Evolutionary conservation across 2,329 filamentous ascomycete genomes (phyloP), one percentile per base, ranked within the genome.

Genomic region (Pseudogymnoascus sp.): DNA sequence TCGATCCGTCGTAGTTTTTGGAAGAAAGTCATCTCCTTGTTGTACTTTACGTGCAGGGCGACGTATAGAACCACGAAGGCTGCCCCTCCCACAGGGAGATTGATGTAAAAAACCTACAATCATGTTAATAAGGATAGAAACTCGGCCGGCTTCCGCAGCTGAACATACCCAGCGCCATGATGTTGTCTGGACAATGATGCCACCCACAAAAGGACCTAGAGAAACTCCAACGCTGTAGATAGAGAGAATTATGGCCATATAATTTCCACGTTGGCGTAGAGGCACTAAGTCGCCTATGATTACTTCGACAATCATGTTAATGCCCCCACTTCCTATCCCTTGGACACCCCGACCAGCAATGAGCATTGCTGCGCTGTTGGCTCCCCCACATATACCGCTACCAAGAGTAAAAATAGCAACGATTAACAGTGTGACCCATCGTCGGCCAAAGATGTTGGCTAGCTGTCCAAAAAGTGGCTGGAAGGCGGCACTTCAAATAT

Each of bases 331-430:
- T 0, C 80, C 81, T 1, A 81, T 68, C 0, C 85, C 84, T 63
- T 87, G 83, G 1, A 87, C 70, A 0, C 77, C 77, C 0, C 83
- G 76, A n/a, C 82, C 82, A 3, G 75, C 77, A 12, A 88, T 83
- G 1, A 89, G 73, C 69, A 79, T 78, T 0, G 66, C 69, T 0
- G 73, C 74, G 6, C 67, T 78, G 0, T 68, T 74, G 0, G 84
- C 79, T 0, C 77, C 78, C 0, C 82, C 84, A 44, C 75, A 78
- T 2, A 87, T 74, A 0, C 77, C 80, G 63, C 82, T 83, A 0
- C 84, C 84, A 0, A 85, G 67, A 0, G 74, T 75, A 64, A 85
- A 85, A 1, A 82, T 65, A 10, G 71, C 73, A 1, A 83, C 75
- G 2, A 78, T 71, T 6, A 69, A 59, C 0, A 83, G 71, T 14